A percentile compares a stretch with the other conserved stretches of the same genome.
These are phyloP conservation scores for Inonotus hispidus DNA, from an alignment of 1,284 basidiomycete species.

Conservation along the genomic window DNA sequence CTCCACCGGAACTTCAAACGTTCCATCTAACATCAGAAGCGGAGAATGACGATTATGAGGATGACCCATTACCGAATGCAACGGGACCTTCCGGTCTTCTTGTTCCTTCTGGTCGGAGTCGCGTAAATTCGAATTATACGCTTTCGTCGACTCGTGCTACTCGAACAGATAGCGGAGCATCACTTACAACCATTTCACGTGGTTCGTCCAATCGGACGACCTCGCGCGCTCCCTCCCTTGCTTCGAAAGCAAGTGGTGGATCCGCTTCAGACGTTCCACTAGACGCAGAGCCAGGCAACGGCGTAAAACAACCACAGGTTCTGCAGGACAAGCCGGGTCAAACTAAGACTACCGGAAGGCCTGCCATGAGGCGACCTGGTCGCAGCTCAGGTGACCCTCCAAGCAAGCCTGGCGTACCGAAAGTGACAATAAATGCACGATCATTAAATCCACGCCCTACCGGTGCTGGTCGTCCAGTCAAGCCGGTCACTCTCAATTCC, in stretches of 20 bases:
- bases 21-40: neutral
- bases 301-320: constrained; percentile 12
- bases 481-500: neutral
- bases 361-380: constrained; percentile 23
- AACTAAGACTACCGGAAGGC: constrained; percentile 19
- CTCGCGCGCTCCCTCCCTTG: constrained; percentile 15
- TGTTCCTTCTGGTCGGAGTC: neutral
- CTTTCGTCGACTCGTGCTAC: constrained; percentile 10
- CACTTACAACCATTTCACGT: constrained; percentile 12
- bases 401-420: neutral
- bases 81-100: neutral
- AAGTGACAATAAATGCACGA: neutral
- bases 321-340: neutral
- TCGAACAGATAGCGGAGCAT: constrained; percentile 7
- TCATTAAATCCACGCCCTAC: neutral
- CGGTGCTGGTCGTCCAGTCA: neutral
- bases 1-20: neutral
- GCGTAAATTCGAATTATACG: constrained; percentile 17
- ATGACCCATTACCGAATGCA: neutral
- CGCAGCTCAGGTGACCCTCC: constrained; percentile 4
- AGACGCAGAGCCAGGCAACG: constrained; percentile 4
- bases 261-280: neutral
- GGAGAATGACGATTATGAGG: constrained; percentile 1
- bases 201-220: constrained; percentile 4
- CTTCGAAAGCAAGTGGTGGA: constrained; percentile 8